A percentile compares a stretch with the other conserved stretches of the same genome.
Conservation (phyloP, 2,329 filamentous ascomycete species). For the Blastomyces gilchristii region DNA sequence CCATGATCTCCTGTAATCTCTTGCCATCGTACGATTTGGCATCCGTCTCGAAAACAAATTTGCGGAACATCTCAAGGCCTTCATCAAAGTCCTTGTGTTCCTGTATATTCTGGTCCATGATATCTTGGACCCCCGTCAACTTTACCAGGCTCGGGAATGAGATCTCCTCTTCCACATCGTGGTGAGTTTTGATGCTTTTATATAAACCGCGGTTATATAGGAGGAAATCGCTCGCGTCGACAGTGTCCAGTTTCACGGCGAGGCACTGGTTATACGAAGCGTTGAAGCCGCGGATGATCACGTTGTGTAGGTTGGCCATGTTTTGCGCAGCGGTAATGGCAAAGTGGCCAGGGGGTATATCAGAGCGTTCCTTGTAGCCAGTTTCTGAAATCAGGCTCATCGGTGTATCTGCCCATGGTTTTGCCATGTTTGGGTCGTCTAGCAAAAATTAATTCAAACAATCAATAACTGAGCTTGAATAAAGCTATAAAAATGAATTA, state of each 20-base stretch:
- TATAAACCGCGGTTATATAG: conserved; percentile 24
- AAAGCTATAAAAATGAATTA: neutral
- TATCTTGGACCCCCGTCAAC: conserved; percentile 19
- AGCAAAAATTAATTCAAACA: neutral
- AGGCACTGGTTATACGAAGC: conserved; percentile 31
- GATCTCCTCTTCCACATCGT: conserved; percentile 24
- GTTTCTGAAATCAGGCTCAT: conserved; percentile 11
- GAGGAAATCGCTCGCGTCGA: conserved; percentile 22
- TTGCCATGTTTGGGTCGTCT: conserved; percentile 7
- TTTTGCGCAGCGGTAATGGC: conserved; percentile 8
- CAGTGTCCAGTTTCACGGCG: conserved; percentile 19
- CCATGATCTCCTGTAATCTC: conserved; percentile 17
- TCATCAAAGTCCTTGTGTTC: conserved; percentile 22
- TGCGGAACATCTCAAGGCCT: conserved; percentile 16
- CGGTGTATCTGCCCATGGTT: conserved; percentile 12
- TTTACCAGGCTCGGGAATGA: conserved; percentile 26
- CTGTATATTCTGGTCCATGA: conserved; percentile 26
- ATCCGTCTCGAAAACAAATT: conserved; percentile 17
- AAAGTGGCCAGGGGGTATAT: conserved; percentile 11
- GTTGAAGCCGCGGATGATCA: conserved; percentile 33
- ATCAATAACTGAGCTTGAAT: neutral
- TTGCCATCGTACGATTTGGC: conserved; percentile 17
- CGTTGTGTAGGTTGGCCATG: conserved; percentile 32
- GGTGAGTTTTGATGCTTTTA: conserved; percentile 26
- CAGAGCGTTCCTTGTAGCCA: conserved; percentile 7